Base-by-base conservation (phyloP, 768 basidiomycete species). In the Panaeolus cyanescens region DNA sequence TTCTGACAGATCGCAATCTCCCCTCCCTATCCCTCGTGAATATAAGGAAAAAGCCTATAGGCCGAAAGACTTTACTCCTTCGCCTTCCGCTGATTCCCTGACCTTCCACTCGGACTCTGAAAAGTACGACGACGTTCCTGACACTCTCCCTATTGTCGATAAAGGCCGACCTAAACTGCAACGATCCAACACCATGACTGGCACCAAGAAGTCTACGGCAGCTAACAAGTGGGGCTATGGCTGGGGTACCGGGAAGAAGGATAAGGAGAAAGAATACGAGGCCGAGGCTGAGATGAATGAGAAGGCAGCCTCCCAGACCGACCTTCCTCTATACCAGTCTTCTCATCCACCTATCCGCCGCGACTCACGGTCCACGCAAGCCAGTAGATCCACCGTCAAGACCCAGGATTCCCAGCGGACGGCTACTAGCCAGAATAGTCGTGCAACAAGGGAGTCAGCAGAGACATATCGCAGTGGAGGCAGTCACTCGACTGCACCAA, bases 161-260 rank as follows among this genome's bases (percentile, higher is more conserved):
- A 77, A 79, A 60, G 79, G 77, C 12, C 75, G 71, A 53, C 75
- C 76, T 22, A 81, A 79, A 65, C 74, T 83, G 20, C 71, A 72
- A 1, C 80, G 85, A 58, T 76, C 79, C 1, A 85, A 80, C 66
- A 83, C 87, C 4, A 81, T 84, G 73, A 80, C 80, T 0, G 86
- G 87, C 31, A 84, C 85, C 20, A 88, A 85, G 72, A 84, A 81
- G 63, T 81, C 81, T 3, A 72, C 75, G 10, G 64, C 71, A 1
- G 74, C 81, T 36, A 74, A 73, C 50, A 85, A 77, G 68, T 87
- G 83, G 81, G 89, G 89, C n/a, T 90, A 89, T 71, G 88, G 88
- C 36, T 88, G 87, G 85, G 88, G 88, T 0, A 56, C 84, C 36
- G 88, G 88, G 42, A 86, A 79, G 75, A 80, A 79, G 63, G 80